A percentile compares a stretch with the other conserved stretches of the same genome.
Conservation (phyloP, 2,329 filamentous ascomycete species). For the Alternaria sp. region DNA sequence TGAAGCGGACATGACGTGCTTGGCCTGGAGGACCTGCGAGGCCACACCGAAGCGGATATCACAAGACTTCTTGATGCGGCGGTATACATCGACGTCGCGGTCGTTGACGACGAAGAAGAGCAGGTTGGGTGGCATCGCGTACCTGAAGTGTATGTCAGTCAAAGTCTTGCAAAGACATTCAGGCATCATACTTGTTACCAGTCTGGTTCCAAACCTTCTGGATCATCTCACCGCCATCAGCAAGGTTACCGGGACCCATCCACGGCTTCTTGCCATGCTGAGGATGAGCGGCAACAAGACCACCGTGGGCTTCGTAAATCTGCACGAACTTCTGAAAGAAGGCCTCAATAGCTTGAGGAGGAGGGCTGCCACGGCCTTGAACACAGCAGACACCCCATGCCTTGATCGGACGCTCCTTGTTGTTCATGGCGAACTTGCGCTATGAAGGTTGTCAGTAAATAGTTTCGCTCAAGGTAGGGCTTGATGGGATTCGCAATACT, state of each 20-base stretch:
- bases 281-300: slow-evolving; percentile 55
- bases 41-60: slow-evolving; percentile 86
- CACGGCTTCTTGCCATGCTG: slow-evolving; percentile 43
- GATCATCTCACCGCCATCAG: slow-evolving; percentile 60
- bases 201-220: slow-evolving; percentile 64
- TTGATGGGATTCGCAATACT: neutral
- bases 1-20: slow-evolving; percentile 73
- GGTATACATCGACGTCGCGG: slow-evolving; percentile 76
- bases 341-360: slow-evolving; percentile 56
- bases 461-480: neutral
- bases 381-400: slow-evolving; percentile 80
- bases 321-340: slow-evolving; percentile 70
- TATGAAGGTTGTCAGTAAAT: slow-evolving; percentile 36
- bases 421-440: slow-evolving; percentile 76
- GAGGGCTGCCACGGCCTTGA: slow-evolving; percentile 59
- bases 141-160: slow-evolving; percentile 22
- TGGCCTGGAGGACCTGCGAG: slow-evolving; percentile 80
- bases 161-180: too few relatives aligned
- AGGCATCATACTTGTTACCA: slow-evolving; percentile 54
- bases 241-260: slow-evolving; percentile 43
- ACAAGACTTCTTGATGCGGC: slow-evolving; percentile 85
- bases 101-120: slow-evolving; percentile 79
- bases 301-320: slow-evolving; percentile 69
- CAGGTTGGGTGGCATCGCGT: slow-evolving; percentile 71
- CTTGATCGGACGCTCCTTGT: slow-evolving; percentile 65